Evolutionary conservation across 352 stramenopile genomes (phyloP).

Genomic region (Pythium coloratum): DNA sequence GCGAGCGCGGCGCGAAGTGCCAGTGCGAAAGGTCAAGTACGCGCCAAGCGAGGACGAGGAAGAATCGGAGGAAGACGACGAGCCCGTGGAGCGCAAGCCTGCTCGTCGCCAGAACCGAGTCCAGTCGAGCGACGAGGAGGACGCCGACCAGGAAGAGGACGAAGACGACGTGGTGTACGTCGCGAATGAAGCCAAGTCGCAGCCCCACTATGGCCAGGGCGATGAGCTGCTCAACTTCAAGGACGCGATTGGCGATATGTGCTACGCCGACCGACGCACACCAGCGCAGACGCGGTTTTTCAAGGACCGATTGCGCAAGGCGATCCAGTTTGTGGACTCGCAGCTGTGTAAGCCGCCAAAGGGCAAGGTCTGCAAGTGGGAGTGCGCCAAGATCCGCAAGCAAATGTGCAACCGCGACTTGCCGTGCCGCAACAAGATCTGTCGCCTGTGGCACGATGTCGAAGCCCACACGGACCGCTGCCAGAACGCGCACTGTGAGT

Average conservation of each 20-base stretch:
- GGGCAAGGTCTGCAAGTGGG: slow-evolving; percentile 42
- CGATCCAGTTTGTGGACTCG: slow-evolving; percentile 70
- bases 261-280: slow-evolving; percentile 56
- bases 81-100: slow-evolving; percentile 8
- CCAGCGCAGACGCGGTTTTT: slow-evolving; percentile 61
- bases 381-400: slow-evolving; percentile 62
- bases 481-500: slow-evolving; percentile 64
- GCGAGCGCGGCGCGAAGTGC: slow-evolving; percentile 17
- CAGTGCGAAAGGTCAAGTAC: slow-evolving; percentile 5
- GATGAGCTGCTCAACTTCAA: slow-evolving; percentile 66
- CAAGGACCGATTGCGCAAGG: slow-evolving; percentile 62
- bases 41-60: slow-evolving; percentile 28
- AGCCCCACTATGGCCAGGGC: slow-evolving; percentile 39
- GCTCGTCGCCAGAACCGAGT: slow-evolving; percentile 16
- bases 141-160: slow-evolving; percentile 10
- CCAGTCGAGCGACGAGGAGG: slow-evolving; percentile 21
- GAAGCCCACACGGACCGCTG: slow-evolving; percentile 71
- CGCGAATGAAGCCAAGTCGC: slow-evolving; percentile 1
- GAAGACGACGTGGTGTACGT: slow-evolving; percentile 22
- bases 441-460: slow-evolving; percentile 71
- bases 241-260: slow-evolving; percentile 66
- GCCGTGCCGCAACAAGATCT: slow-evolving; percentile 69
- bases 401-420: slow-evolving; percentile 67
- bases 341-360: slow-evolving; percentile 56
- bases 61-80: slow-evolving; percentile 33